phyloP scores from a whole-genome alignment of 139 green algal species.

The Coccomyxa sp. region DNA sequence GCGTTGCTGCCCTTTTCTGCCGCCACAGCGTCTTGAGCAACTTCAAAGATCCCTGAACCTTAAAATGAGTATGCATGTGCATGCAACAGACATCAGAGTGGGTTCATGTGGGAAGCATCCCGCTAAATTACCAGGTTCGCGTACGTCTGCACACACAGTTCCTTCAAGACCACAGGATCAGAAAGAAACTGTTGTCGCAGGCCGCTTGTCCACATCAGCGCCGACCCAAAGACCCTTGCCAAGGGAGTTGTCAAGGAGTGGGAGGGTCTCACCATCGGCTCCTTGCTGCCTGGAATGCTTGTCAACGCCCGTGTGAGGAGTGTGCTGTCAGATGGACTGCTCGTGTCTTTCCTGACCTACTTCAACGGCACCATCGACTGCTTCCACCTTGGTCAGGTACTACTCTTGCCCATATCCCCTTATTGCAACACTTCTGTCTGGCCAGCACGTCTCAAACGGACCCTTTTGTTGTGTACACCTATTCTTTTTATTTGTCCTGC shows the following conservation, averaged over 20 bases:
- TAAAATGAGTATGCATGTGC: too few species aligned
- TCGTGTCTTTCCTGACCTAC: conserved; percentile 82
- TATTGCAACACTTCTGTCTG: neutral
- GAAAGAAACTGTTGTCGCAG: too few species aligned
- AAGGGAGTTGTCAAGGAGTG: conserved; percentile 30
- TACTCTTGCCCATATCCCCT: neutral
- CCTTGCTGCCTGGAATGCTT: conserved; percentile 62
- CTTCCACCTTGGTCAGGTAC: conserved; percentile 67
- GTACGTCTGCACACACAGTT: too few species aligned
- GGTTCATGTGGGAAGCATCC: too few species aligned
- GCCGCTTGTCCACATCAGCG: conserved; percentile 29
- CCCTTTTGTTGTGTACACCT: neutral
- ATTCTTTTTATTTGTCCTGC: neutral
- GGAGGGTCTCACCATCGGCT: conserved; percentile 59
- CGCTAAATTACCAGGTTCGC: too few species aligned
- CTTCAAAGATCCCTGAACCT: too few species aligned
- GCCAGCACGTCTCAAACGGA: neutral
- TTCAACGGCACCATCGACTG: conserved; percentile 85
- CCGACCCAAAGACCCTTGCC: conserved; percentile 20
- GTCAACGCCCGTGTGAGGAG: conserved; percentile 58
- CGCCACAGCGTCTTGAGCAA: too few species aligned
- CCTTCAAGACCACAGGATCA: neutral
- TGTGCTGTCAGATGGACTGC: conserved; percentile 72
- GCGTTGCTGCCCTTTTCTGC: too few species aligned
- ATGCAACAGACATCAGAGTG: too few species aligned